These are phyloP conservation scores for Backusella sp. DNA, from an alignment of 192 early-diverging fungal genomes.

Conservation along the genomic window DNA sequence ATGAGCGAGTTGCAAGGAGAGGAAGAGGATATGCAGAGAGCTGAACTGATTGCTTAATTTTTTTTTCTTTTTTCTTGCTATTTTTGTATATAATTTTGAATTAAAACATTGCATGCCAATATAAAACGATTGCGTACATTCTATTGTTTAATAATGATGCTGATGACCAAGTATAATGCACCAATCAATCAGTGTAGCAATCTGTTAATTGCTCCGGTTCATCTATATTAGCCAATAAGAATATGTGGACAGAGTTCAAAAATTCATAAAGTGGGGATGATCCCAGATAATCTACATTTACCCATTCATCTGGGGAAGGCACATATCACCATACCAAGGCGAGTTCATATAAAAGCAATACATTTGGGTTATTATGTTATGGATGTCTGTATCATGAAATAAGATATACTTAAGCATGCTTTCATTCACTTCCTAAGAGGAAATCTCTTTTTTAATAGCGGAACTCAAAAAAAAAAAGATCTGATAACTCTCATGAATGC, in stretches of 20 bases:
- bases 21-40: slow-evolving; percentile 3
- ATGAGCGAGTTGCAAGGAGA: slow-evolving; percentile 16
- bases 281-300: background rate
- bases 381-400: too few species aligned
- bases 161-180: background rate
- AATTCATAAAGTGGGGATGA: background rate
- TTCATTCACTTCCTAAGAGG: background rate
- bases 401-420: too few species aligned
- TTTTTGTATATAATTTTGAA: background rate
- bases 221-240: background rate
- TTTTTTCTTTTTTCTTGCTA: background rate
- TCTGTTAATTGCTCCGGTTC: background rate
- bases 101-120: background rate
- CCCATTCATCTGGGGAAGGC: background rate
- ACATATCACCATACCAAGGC: background rate
- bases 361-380: background rate
- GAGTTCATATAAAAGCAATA: too few species aligned
- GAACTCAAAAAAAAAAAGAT: background rate
- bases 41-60: background rate
- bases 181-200: background rate
- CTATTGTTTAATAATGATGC: background rate
- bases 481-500: background rate
- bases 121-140: too few species aligned
- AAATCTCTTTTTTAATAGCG: background rate
- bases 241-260: background rate